Conservation (phyloP, 805 yeast species). For the Lipomyces yamanashiensis region DNA sequence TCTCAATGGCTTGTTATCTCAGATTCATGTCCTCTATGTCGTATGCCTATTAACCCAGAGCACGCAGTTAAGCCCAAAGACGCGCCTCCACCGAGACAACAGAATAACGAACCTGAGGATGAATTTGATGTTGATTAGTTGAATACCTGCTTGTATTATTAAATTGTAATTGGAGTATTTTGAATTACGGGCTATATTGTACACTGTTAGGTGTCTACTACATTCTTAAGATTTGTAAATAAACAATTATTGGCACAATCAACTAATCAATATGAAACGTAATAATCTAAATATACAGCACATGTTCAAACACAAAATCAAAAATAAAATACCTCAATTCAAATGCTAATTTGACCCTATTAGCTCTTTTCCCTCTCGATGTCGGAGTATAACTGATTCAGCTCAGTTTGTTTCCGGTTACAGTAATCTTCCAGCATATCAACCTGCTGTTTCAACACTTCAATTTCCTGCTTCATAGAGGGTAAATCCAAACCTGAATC, state of each 20-base stretch:
- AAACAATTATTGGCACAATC: background rate
- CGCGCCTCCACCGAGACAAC: background rate
- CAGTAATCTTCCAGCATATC: conserved; percentile 71
- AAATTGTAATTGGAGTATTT: no score
- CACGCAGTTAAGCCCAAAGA: conserved; percentile 16
- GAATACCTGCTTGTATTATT: background rate
- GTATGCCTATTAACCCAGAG: conserved; percentile 11
- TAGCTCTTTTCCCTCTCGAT: conserved; percentile 34
- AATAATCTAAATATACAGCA: background rate
- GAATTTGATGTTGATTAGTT: conserved; percentile 3
- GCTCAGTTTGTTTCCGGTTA: conserved; percentile 62
- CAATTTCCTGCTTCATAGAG: conserved; percentile 56
- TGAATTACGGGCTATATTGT: no score
- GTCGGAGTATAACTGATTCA: conserved; percentile 51
- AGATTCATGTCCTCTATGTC: conserved; percentile 38
- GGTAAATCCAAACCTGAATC: conserved; percentile 30
- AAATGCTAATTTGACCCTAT: background rate
- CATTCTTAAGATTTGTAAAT: no score
- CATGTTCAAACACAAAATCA: background rate
- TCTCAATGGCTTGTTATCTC: conserved; percentile 37
- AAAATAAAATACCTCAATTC: background rate
- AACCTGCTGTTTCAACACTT: conserved; percentile 80
- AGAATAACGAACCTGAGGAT: background rate
- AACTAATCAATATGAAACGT: background rate
- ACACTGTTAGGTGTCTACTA: no score